phyloP scores from a whole-genome alignment of 371 early-diverging fungal species.

The Apophysomyces elegans region DNA sequence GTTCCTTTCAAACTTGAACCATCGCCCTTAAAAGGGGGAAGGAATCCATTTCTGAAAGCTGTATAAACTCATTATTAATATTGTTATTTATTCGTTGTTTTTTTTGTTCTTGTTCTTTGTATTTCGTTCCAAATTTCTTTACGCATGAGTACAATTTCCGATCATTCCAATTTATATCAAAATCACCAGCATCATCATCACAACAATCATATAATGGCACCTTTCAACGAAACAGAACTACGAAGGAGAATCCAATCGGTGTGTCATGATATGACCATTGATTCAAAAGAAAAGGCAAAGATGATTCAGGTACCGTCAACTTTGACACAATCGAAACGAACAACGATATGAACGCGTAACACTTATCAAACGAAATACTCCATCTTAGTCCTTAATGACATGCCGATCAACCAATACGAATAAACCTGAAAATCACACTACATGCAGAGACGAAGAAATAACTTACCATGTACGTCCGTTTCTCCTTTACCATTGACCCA shows the following conservation, averaged over 20 bases:
- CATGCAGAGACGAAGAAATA: neutral
- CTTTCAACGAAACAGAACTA: neutral
- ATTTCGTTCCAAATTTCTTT: neutral
- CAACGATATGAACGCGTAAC: no score
- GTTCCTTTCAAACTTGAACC: neutral
- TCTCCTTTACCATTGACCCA: neutral
- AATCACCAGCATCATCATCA: neutral
- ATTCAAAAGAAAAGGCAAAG: conserved; percentile 3
- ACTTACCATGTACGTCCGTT: conserved; percentile 79
- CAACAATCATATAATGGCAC: neutral
- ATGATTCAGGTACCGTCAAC: neutral
- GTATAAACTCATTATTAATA: neutral
- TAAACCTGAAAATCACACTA: neutral
- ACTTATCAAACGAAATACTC: neutral
- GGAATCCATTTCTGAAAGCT: no score
- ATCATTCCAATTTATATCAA: neutral
- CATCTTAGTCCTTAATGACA: neutral
- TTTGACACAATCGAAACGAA: no score
- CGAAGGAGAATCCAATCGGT: conserved; percentile 2
- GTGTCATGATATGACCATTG: conserved; percentile 5
- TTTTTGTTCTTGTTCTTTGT: neutral
- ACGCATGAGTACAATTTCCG: neutral
- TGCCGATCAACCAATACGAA: neutral
- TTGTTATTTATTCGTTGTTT: neutral
- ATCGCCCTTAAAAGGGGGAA: neutral